Base-by-base conservation (phyloP, 306 rosid species). In the Biancaea sappan region DNA sequence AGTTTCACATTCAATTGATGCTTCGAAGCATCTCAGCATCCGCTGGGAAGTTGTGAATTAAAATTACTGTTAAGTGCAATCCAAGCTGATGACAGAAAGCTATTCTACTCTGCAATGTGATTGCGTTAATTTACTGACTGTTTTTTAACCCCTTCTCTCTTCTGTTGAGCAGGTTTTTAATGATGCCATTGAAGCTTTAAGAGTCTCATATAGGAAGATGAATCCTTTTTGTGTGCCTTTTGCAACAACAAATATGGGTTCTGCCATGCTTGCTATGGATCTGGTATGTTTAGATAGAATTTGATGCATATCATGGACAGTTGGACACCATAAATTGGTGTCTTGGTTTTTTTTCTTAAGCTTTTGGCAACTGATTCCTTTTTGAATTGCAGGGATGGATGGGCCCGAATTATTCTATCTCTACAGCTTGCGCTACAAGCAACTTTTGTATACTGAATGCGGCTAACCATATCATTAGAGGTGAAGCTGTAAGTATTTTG, bases 351-450 rank as follows among this genome's bases (percentile, higher is more conserved):
- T 69, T 59, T 61, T 52, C 69, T 50, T 11, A 22, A 48, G 65
- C 66, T 57, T 82, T 59, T 72, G 26, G 62, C 37, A 44, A 76
- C 60, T 61, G 22, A 34, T 60, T 68, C 59, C 1, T 57, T 41
- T 18, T 61, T 31, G 40, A 70, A 75, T 75, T 88, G 77, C 67
- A 93, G 97, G 98, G 97, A 11, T 89, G 97, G 97, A 91, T 93
- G 97, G 98, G 97, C 78, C 98, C 98, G 50, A 93, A 92, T 74
- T 92, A 92, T 81, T 92, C 98, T 31, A 92, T 92, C 77, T 90
- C 95, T 69, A 88, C 94, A 58, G 98, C 98, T 15, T 93, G 97
- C 83, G 96, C 98, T 56, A 93, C 98, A 15, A 88, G 97, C 84
- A 93, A 93, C 82, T 91, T 86, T 80, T 93, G 98, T 77, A 88